These are phyloP conservation scores for Cucurbita moschata DNA, from an alignment of 306 rosid species.

Conservation along the genomic window DNA sequence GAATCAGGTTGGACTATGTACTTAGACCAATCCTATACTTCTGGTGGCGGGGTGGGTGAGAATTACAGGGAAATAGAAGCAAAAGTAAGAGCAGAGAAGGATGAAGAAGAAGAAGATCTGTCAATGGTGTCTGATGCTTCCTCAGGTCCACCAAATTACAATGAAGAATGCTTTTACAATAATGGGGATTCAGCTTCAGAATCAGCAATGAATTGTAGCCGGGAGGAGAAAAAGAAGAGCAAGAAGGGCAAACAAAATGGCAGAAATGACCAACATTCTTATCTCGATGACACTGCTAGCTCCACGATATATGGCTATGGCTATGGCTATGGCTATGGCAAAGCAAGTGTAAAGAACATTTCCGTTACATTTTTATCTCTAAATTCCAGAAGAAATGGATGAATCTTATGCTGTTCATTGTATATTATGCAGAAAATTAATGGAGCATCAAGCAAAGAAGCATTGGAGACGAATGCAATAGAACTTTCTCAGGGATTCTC, in stretches of 20 bases:
- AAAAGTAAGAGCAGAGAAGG: neutral
- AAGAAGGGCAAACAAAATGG: conserved; percentile 31
- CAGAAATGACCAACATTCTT: conserved; percentile 26
- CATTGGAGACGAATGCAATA: conserved; percentile 25
- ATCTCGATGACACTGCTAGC: conserved; percentile 91
- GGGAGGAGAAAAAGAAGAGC: conserved; percentile 15
- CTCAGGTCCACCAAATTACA: conserved; percentile 53
- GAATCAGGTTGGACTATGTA: conserved; percentile 96
- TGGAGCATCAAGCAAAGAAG: conserved; percentile 8
- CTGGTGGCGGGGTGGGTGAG: conserved; percentile 17
- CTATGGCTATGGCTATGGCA: conserved; percentile 17
- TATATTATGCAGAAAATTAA: neutral
- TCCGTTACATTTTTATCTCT: neutral
- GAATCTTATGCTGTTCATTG: neutral
- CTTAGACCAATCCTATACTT: conserved; percentile 47
- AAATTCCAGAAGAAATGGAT: neutral
- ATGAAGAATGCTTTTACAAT: conserved; percentile 18
- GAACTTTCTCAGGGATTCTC: conserved; percentile 45
- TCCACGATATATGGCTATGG: conserved; percentile 34
- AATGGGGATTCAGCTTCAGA: conserved; percentile 23
- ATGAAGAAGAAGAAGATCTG: conserved; percentile 35
- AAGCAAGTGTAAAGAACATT: conserved; percentile 23
- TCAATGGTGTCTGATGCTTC: conserved; percentile 72
- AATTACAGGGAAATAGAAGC: conserved; percentile 8
- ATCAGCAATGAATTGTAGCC: conserved; percentile 7